These are phyloP conservation scores for Cercospora janseana DNA, from an alignment of 2,329 filamentous ascomycete species.

Conservation along the genomic window DNA sequence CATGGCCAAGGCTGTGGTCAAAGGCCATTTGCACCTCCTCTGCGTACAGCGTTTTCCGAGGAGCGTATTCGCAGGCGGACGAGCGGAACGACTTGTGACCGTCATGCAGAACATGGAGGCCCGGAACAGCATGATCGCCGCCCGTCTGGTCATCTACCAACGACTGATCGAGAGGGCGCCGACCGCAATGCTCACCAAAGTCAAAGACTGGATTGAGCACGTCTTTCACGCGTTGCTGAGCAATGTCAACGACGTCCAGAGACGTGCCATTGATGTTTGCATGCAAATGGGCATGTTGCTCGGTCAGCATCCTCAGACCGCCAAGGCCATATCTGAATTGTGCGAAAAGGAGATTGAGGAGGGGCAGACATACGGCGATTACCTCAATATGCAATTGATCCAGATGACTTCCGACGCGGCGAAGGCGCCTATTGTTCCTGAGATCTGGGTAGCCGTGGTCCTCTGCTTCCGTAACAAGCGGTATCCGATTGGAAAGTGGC, in stretches of 20 bases:
- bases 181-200: conserved; percentile 66
- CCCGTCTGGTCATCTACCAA: conserved; percentile 75
- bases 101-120: conserved; percentile 71
- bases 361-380: conserved; percentile 64
- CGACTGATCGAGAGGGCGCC: conserved; percentile 71
- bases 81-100: conserved; percentile 68
- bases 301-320: conserved; percentile 66
- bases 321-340: conserved; percentile 65
- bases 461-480: conserved; percentile 68
- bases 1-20: conserved; percentile 72
- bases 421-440: conserved; percentile 67
- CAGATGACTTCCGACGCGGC: conserved; percentile 63
- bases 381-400: conserved; percentile 65
- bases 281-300: conserved; percentile 67
- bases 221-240: conserved; percentile 80
- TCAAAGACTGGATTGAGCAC: conserved; percentile 75
- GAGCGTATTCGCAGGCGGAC: conserved; percentile 69
- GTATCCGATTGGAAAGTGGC: conserved; percentile 63
- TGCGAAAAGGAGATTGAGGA: conserved; percentile 53
- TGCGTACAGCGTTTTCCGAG: conserved; percentile 74
- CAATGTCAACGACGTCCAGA: conserved; percentile 70
- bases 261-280: conserved; percentile 71
- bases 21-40: conserved; percentile 76
- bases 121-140: conserved; percentile 74
- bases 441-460: conserved; percentile 83